Evolutionary conservation across 495 filamentous ascomycete genomes (phyloP), one percentile per base, ranked within the genome.

Genomic region (Friedmanniomyces simplex): DNA sequence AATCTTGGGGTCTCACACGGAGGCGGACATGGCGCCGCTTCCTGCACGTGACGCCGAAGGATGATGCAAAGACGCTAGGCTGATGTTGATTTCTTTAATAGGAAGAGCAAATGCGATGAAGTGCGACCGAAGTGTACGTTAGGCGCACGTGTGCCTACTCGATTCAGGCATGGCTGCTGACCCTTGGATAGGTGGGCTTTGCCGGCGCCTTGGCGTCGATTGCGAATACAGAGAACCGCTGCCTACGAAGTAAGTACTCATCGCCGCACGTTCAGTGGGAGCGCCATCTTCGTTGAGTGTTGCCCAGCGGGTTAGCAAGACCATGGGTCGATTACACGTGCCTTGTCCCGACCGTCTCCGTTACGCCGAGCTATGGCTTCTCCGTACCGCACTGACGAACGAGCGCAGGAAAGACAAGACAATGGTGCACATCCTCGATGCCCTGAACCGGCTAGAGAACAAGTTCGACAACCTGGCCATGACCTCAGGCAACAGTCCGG

Each of bases 181-280:
- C 46, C n/a, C 14, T 8, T 7, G 4, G 0, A 1, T 36, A 63
- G 61, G 61, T 51, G 64, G 64, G 2, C 56, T 68, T 2, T 70
- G 67, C 54, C 42, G 52, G 32, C 58, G 67, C 71, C 67, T 76
- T 68, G 69, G 74, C 59, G 71, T 80, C 45, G 78, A 81, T 46
- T 83, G 80, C 71, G 71, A 72, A 60, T 83, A 82, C 61, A 68
- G 80, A 58, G 80, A 82, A 63, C 77, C 79, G 25, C 75, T 79
- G 64, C 80, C 80, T 52, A 83, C 80, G 30, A 83, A 82, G 80
- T 83, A 73, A 71, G 77, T 74, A 25, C 22, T 13, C 4, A 43
- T 5, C 18, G 18, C 14, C 10, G 28, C 28, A 32, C 28, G 28
- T 32, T 32, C 28, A 4, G 28, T 4, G 10, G 28, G 4, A 32